phyloP scores from a whole-genome alignment of 2,329 filamentous ascomycete genomes.

The Fusarium sterilihyphosum region DNA sequence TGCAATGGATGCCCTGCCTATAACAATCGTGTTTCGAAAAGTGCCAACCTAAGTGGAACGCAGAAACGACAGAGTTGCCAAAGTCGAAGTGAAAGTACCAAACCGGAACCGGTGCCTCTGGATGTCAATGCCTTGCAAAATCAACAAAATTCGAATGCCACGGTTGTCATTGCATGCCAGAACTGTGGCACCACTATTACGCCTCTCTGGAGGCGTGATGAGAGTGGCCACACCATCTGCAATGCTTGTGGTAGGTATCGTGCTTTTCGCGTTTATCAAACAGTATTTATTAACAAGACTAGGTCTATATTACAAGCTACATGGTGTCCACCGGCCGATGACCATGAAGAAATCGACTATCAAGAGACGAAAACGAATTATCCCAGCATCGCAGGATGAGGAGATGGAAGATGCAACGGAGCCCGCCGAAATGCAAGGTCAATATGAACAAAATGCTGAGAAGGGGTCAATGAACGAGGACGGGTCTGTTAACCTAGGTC shows the following conservation, averaged over 20 bases:
- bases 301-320: constrained; percentile 97
- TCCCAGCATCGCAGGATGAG: constrained; percentile 74
- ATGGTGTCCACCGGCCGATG: constrained; percentile 90
- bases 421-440: constrained; percentile 52
- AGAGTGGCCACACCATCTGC: constrained; percentile 95
- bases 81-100: constrained; percentile 38
- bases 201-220: constrained; percentile 93
- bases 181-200: constrained; percentile 98
- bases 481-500: constrained; percentile 71
- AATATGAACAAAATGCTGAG: constrained; percentile 54
- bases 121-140: constrained; percentile 49
- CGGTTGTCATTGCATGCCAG: constrained; percentile 85
- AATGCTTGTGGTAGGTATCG: constrained; percentile 88
- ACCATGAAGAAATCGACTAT: constrained; percentile 99
- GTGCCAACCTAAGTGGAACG: constrained; percentile 73
- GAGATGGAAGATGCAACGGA: constrained; percentile 61
- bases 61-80: constrained; percentile 55
- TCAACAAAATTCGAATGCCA: constrained; percentile 45
- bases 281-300: constrained; percentile 19
- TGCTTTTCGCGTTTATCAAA: neutral
- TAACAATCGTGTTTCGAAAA: constrained; percentile 95
- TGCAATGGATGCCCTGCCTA: constrained; percentile 97
- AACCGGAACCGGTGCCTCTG: constrained; percentile 45
- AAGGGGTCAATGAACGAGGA: constrained; percentile 70
- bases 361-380: constrained; percentile 93